Conservation (phyloP, 352 stramenopile species). For the Phytophthora litchii region DNA sequence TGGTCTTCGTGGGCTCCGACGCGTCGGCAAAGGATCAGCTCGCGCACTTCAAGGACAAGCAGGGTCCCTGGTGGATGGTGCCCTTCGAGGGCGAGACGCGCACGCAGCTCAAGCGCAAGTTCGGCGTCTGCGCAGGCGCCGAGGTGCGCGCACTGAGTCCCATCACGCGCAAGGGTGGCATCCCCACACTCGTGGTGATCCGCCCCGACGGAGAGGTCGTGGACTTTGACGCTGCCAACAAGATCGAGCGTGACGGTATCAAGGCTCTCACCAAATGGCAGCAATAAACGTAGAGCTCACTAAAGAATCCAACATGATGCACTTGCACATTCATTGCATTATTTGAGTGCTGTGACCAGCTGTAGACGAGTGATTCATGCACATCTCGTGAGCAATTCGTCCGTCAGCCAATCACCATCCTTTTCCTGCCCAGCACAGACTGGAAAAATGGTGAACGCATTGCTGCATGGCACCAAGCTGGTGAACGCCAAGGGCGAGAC, state of each 20-base stretch:
- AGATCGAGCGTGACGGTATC: constrained; percentile 58
- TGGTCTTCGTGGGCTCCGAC: constrained; percentile 86
- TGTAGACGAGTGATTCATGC: constrained; percentile 12
- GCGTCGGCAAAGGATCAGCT: constrained; percentile 56
- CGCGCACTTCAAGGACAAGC: constrained; percentile 73
- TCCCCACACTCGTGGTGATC: constrained; percentile 82
- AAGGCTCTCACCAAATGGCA: constrained; percentile 55
- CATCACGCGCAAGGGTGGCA: constrained; percentile 65
- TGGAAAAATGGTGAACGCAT: constrained; percentile 37
- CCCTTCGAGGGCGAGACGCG: constrained; percentile 68
- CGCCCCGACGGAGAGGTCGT: constrained; percentile 63
- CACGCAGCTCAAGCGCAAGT: constrained; percentile 82
- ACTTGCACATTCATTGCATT: neutral
- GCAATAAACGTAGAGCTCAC: constrained; percentile 14
- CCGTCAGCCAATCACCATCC: constrained; percentile 21
- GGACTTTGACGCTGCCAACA: constrained; percentile 67
- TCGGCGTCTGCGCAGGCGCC: constrained; percentile 71
- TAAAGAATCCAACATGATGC: constrained; percentile 1
- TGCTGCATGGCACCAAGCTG: constrained; percentile 55
- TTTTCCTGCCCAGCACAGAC: constrained; percentile 1
- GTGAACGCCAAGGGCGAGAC: constrained; percentile 62
- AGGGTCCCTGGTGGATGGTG: constrained; percentile 78
- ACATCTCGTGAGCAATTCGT: constrained; percentile 6
- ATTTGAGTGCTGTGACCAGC: neutral
- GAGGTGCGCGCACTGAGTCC: constrained; percentile 64